phyloP scores from a whole-genome alignment of 228 moss, liverwort and hornwort genomes.

The Sphagnum fallax region DNA sequence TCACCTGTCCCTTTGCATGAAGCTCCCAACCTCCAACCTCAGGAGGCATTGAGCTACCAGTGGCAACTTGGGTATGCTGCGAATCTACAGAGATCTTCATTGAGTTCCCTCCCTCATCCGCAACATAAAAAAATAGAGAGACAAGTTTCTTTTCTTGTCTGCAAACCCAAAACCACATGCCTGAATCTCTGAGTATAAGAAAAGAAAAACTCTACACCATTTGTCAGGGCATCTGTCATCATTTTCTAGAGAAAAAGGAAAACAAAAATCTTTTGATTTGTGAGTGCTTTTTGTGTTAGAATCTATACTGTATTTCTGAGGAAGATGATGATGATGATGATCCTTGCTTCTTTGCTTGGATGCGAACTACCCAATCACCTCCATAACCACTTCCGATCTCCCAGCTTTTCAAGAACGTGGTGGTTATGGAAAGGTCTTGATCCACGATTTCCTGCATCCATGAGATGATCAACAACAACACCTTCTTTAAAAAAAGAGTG shows the following conservation, averaged over 20 bases:
- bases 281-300: not conserved
- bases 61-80: slow-evolving; percentile 54
- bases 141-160: slow-evolving; percentile 35
- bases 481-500: not conserved
- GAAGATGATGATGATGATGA: not conserved
- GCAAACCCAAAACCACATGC: slow-evolving; percentile 5
- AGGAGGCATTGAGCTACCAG: slow-evolving; percentile 28
- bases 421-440: slow-evolving; percentile 62
- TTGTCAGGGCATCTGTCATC: too few species aligned
- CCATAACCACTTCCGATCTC: slow-evolving; percentile 75
- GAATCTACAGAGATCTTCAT: slow-evolving; percentile 46
- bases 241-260: too few species aligned
- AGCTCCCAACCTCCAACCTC: slow-evolving; percentile 85
- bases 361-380: slow-evolving; percentile 92
- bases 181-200: not conserved
- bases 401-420: slow-evolving; percentile 74
- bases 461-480: not conserved
- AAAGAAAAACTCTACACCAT: not conserved
- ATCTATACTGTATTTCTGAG: not conserved
- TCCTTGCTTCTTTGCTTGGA: slow-evolving; percentile 40
- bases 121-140: slow-evolving; percentile 82
- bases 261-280: too few species aligned
- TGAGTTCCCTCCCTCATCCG: slow-evolving; percentile 57
- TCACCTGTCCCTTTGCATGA: slow-evolving; percentile 64
- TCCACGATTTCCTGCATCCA: slow-evolving; percentile 71